Base-by-base conservation (phyloP, 805 yeast species). In the Suhomyces prunicola region DNA sequence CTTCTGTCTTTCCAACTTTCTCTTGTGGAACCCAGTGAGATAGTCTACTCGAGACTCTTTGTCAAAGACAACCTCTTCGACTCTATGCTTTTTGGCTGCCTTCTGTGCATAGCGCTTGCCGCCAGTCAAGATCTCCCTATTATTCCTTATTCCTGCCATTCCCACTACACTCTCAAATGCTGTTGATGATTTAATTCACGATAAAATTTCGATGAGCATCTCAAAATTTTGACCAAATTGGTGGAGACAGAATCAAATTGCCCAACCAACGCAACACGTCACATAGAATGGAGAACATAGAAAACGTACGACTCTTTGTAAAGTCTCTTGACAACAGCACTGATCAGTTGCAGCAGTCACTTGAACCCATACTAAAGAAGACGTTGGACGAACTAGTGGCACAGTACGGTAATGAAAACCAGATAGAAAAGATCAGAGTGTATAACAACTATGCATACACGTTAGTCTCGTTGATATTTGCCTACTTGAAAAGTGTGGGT, bases 21-120 rank as follows among this genome's bases (percentile, higher is more conserved):
- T 82, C 72, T 93, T 93, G 70, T 94, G 98, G 69, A 93, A 93
- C 41, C 99, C 99, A 2, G 97, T 93, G 59, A 93, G 73, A 68
- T 85, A 93, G 55, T 93, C 96, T 68, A 78, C 72, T 66, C 97
- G 74, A n/a, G 87, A 80, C 17, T 80, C 88, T 57, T 84, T 82
- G 69, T 94, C 94, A 67, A 91, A 94, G 1, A 81, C 83, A 27
- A 94, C 96, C 67, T 90, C 97, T 26, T 83, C 92, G 2, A 89
- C 91, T 40, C 90, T 79, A 64, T 80, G 82, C 65, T 83, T 80
- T 66, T 82, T 83, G 33, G 78, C 77, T 64, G 84, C 86, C 59
- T 85, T 87, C 50, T 82, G 82, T 15, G 86, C 85, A 68, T 91
- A 92, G 60, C 80, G 82, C 69, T 87, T 84, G 62, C 96, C 97